Conservation (phyloP, 2,329 filamentous ascomycete genomes). For the Xylariaceae sp. region DNA sequence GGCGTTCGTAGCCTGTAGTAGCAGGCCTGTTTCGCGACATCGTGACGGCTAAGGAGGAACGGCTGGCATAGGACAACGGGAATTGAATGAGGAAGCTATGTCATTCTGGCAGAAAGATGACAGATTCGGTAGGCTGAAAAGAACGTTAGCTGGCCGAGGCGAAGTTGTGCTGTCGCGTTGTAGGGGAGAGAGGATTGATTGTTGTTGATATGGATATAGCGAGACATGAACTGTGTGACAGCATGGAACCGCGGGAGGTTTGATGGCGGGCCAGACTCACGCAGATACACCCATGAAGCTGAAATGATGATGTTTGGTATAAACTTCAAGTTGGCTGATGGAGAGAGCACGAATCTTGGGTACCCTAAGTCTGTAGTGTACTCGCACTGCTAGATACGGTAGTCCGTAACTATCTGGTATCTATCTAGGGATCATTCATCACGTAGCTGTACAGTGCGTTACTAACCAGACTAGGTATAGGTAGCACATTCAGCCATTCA, state of each 20-base stretch:
- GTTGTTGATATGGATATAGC: conserved; percentile 10
- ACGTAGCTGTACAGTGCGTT: too few relatives aligned
- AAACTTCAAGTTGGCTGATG: not conserved
- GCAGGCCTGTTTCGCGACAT: conserved; percentile 66
- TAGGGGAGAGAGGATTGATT: conserved; percentile 1
- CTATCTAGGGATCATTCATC: too few relatives aligned
- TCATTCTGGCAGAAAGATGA: conserved; percentile 17
- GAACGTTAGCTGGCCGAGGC: conserved; percentile 2
- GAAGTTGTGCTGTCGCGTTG: conserved; percentile 8
- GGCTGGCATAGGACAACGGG: not conserved
- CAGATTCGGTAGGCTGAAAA: not conserved
- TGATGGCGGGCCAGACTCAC: not conserved
- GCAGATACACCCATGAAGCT: not conserved
- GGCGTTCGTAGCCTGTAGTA: conserved; percentile 77
- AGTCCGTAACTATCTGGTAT: too few relatives aligned
- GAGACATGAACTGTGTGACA: not conserved
- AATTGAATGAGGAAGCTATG: conserved; percentile 13
- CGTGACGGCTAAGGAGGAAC: conserved; percentile 21
- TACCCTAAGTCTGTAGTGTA: too few relatives aligned
- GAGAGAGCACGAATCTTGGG: too few relatives aligned
- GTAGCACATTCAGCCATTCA: too few relatives aligned
- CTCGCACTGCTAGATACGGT: too few relatives aligned
- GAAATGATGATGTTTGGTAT: not conserved
- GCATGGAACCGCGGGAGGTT: not conserved
- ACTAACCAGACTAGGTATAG: too few relatives aligned